phyloP scores from a whole-genome alignment of 352 stramenopile species.

The Globisporangium paddicum region DNA sequence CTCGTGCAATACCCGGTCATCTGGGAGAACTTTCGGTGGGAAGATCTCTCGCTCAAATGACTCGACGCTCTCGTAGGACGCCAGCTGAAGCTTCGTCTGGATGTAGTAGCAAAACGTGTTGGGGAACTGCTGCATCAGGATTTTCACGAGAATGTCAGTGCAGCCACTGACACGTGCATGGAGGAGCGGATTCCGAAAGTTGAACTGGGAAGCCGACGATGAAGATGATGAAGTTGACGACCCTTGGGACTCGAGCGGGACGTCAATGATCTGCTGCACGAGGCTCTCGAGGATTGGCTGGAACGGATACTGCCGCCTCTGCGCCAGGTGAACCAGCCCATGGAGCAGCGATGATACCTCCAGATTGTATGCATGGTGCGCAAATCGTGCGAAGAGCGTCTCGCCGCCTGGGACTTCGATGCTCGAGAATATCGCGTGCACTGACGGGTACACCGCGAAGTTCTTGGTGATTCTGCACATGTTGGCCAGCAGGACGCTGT shows the following conservation, averaged over 20 bases:
- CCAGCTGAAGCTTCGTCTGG: slow-evolving; percentile 56
- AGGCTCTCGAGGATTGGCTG: slow-evolving; percentile 50
- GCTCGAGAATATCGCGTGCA: slow-evolving; percentile 49
- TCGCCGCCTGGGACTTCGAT: slow-evolving; percentile 28
- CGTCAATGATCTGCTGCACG: slow-evolving; percentile 42
- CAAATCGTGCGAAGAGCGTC: slow-evolving; percentile 43
- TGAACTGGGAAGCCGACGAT: slow-evolving; percentile 41
- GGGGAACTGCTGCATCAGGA: slow-evolving; percentile 61
- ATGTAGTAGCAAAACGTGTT: slow-evolving; percentile 79
- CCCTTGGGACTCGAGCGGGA: slow-evolving; percentile 13
- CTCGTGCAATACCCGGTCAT: slow-evolving; percentile 46
- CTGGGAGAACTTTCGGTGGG: slow-evolving; percentile 39
- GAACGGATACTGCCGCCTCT: slow-evolving; percentile 35
- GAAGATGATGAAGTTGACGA: slow-evolving; percentile 27
- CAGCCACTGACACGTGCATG: slow-evolving; percentile 61
- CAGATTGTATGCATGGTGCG: slow-evolving; percentile 50
- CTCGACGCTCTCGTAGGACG: slow-evolving; percentile 72
- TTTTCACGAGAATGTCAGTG: slow-evolving; percentile 58
- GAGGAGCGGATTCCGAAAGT: slow-evolving; percentile 27
- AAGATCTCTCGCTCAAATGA: slow-evolving; percentile 68
- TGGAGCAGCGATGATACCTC: slow-evolving; percentile 60
- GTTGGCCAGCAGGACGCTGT: slow-evolving; percentile 57
- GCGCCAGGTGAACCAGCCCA: slow-evolving; percentile 59
- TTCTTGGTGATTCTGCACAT: slow-evolving; percentile 71
- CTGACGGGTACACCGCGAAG: slow-evolving; percentile 58